These are phyloP conservation scores for Blepharisma japonicum DNA, from an alignment of 73 alveolate species.

Conservation along the genomic window DNA sequence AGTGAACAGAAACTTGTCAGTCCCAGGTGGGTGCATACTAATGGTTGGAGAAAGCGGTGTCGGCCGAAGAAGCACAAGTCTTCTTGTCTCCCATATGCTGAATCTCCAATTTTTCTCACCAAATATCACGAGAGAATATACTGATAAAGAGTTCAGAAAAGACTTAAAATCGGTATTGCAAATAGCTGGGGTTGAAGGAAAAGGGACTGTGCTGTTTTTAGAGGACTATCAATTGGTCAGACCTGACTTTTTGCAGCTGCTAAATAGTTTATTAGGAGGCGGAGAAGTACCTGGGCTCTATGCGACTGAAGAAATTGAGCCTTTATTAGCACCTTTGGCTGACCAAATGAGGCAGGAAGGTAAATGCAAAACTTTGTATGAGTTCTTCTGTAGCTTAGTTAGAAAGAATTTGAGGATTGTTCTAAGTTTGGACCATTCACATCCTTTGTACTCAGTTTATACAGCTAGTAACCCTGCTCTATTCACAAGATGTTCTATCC, in stretches of 20 bases:
- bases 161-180: constrained; percentile 92
- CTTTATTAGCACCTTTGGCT: constrained; percentile 66
- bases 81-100: constrained; percentile 78
- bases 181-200: constrained; percentile 87
- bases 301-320: constrained; percentile 96
- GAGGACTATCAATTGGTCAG: constrained; percentile 96
- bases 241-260: constrained; percentile 77
- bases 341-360: constrained; percentile 68
- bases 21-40: constrained; percentile 76
- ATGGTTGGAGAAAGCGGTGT: constrained; percentile 98
- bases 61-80: constrained; percentile 93
- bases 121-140: constrained; percentile 75
- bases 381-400: constrained; percentile 77
- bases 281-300: constrained; percentile 99
- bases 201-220: constrained; percentile 73
- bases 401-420: constrained; percentile 91
- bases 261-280: constrained; percentile 93
- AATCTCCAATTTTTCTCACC: constrained; percentile 66
- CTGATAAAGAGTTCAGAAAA: constrained; percentile 85
- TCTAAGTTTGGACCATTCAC: constrained; percentile 92
- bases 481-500: constrained; percentile 86
- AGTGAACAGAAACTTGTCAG: constrained; percentile 69
- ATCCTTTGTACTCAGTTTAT: constrained; percentile 88
- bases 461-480: constrained; percentile 98
- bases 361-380: constrained; percentile 55